Base-by-base conservation (phyloP, 2,329 filamentous ascomycete genomes). In the Sclerotinia subarctica region DNA sequence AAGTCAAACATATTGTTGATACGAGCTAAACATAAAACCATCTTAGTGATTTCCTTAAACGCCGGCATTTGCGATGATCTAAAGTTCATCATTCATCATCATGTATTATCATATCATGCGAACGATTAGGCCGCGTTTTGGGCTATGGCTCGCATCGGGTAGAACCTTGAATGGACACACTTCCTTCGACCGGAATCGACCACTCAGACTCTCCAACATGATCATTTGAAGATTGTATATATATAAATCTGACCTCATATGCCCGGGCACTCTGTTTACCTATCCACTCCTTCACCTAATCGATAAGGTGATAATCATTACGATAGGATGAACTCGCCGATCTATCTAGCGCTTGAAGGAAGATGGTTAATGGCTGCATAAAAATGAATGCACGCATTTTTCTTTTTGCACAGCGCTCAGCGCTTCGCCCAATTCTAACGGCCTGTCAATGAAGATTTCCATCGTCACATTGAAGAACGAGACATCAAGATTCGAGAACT, bases 371-470 rank as follows among this genome's bases (percentile, higher is more conserved):
- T 53, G 47, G n/a, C 47, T 67, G 56, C 65, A 67, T 67, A 62
- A 62, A 62, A 35, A 35, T 46, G 44, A 24, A 53, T 67, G 42
- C 42, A 56, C 15, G 49, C n/a, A 10, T 7, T 35, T 35, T 35
- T 35, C 6, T 58, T 47, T 57, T 58, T 46, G 47, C 56, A 67
- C 65, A 53, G 65, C 65, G 65, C 62, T 67, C 65, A 53, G 65
- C 65, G 65, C 62, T 67, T 67, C 65, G 65, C 65, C 65, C 46
- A 62, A 21, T 57, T 46, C 47, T 24, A 19, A 67, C 32, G 62
- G 64, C 56, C 57, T 67, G 44, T 54, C 35, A 46, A 51, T 51
- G 26, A 51, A 38, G 47, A n/a, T 63, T 63, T 35, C 21, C n/a
- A 49, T 24, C 1, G 10, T 63, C 21, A 46, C 32, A 58, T 52